Evolutionary conservation across 2,329 filamentous ascomycete species (phyloP).

Genomic region (Cordyceps cateniannulata): DNA sequence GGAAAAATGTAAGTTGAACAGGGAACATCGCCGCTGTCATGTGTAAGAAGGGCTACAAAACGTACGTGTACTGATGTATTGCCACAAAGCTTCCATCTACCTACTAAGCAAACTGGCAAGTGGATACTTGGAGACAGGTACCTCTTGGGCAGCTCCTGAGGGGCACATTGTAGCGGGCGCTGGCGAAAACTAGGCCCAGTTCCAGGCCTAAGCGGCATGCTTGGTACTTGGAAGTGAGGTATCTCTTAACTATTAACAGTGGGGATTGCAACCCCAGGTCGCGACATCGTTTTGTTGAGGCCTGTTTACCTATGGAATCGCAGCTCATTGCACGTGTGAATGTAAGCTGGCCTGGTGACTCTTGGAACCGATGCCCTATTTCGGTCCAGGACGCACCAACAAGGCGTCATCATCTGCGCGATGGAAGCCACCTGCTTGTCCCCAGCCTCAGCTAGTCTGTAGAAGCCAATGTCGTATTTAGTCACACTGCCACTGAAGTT

Average conservation of each 20-base stretch:
- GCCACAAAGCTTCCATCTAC: not conserved
- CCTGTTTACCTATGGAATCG: constrained; percentile 1
- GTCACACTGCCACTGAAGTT: too few species aligned
- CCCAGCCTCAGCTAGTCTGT: too few species aligned
- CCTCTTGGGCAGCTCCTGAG: not conserved
- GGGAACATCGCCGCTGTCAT: not conserved
- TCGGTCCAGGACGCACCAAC: not conserved
- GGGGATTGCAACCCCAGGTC: not conserved
- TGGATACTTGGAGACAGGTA: not conserved
- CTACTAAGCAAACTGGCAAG: not conserved
- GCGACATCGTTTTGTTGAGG: not conserved
- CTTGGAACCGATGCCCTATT: not conserved
- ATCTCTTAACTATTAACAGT: not conserved
- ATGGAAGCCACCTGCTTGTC: too few species aligned
- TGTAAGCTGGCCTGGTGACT: not conserved
- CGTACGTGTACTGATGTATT: not conserved
- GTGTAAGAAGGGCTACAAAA: not conserved
- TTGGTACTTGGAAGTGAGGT: not conserved
- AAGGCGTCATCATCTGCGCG: too few species aligned
- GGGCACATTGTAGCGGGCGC: too few species aligned
- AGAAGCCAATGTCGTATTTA: too few species aligned
- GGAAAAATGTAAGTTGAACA: not conserved
- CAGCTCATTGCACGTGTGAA: constrained; percentile 5
- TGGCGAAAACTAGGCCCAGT: too few species aligned
- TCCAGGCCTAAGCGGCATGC: too few species aligned